phyloP scores from a whole-genome alignment of 2,329 filamentous ascomycete genomes.

The Penicillium sp. region DNA sequence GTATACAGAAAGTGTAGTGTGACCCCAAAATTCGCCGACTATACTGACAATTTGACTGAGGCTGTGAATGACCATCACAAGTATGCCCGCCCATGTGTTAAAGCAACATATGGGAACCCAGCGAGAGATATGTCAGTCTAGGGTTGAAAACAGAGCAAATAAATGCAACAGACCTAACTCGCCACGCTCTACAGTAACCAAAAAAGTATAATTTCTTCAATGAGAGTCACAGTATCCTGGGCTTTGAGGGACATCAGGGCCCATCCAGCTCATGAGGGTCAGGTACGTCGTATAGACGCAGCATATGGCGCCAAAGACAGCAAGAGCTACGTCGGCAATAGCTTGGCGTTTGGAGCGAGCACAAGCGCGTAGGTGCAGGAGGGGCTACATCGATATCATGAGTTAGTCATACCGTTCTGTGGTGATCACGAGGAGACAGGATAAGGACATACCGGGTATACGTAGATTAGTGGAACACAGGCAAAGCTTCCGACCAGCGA shows the following conservation, averaged over 20 bases:
- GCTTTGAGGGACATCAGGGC: constrained; percentile 44
- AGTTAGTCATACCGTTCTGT: background rate
- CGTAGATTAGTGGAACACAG: constrained; percentile 91
- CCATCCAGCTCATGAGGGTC: constrained; percentile 79
- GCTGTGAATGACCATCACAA: constrained; percentile 5
- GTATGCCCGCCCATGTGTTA: constrained; percentile 8
- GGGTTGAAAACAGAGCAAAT: constrained; percentile 4
- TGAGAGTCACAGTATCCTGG: constrained; percentile 56
- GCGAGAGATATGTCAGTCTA: constrained; percentile 16
- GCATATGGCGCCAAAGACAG: constrained; percentile 71
- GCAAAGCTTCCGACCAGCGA: constrained; percentile 93
- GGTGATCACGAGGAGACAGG: background rate
- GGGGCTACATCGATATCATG: constrained; percentile 50
- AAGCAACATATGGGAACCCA: constrained; percentile 4
- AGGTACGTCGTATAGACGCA: constrained; percentile 88
- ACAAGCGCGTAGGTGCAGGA: constrained; percentile 78
- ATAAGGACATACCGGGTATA: constrained; percentile 72
- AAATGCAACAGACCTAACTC: constrained; percentile 2
- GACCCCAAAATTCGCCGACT: constrained; percentile 4
- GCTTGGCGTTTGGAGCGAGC: constrained; percentile 61
- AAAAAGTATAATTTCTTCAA: constrained; percentile 1
- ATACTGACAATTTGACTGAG: constrained; percentile 7
- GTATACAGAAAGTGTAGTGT: constrained; percentile 11
- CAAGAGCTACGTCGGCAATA: constrained; percentile 63
- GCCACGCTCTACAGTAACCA: constrained; percentile 9